Base-by-base conservation (phyloP, 2,329 filamentous ascomycete genomes). In the Calonectria pseudoturangicola region DNA sequence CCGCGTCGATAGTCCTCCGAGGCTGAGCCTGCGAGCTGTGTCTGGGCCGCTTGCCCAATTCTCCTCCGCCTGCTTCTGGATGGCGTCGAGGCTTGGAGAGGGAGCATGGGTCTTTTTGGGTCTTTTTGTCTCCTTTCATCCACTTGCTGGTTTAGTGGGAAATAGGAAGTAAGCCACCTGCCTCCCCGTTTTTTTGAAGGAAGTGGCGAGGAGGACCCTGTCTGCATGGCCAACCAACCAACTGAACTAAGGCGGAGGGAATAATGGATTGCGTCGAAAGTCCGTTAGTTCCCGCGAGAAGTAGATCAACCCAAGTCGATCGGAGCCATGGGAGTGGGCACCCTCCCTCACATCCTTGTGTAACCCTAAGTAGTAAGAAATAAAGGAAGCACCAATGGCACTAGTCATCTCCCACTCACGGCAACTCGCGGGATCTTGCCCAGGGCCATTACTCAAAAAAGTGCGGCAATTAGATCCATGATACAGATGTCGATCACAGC, bases 291-390 rank as follows among this genome's bases (percentile, higher is more conserved):
- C 70, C 58, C 33, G 28, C 27, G 27, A 16, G 30, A 47, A 51
- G 47, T 8, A 68, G 56, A 68, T 71, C 64, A 71, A 56, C 58
- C 36, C 30, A 66, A 41, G 48, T 25, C 36, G 41, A 68, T 68
- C 56, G 70, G 58, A 47, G 58, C 67, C 60, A 65, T 27, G 58
- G 9, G 56, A 56, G 21, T 18, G 54, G 54, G 7, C 54, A 41
- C 33, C 13, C 10, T 60, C 33, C 13, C 4, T 60, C 33, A 13
- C 28, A 43, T 56, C 21, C 13, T 68, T 63, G 70, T 71, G 65
- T 68, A 71, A 71, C 69, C 39, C 56, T 36, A 50, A 43, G 54
- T 16, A 41, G 51, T 36, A 30, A 25, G 25, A 45, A n/a, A n/a
- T 18, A 30, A 12, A 63, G 43, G 48, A 18, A 18, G 54, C 33